A percentile compares a stretch with the other conserved stretches of the same genome.
Evolutionary conservation across 2,329 filamentous ascomycete species (phyloP).

Genomic region (Dissoconium aciculare): DNA sequence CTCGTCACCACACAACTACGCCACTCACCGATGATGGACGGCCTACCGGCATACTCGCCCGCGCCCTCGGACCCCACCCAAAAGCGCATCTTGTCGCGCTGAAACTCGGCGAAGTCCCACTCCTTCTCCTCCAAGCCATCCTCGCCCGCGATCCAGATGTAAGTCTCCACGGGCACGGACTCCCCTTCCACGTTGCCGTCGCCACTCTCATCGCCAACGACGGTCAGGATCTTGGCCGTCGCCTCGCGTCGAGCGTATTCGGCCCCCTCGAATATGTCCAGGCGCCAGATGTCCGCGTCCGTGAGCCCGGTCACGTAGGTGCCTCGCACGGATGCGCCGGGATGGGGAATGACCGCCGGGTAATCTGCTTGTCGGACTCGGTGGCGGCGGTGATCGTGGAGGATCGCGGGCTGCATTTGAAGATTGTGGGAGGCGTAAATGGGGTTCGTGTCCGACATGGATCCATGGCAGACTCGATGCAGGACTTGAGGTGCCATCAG

Average conservation of each 20-base stretch:
- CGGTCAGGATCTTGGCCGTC: slow-evolving; percentile 11
- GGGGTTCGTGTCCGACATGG: slow-evolving; percentile 35
- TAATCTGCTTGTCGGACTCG: slow-evolving; percentile 61
- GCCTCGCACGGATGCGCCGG: slow-evolving; percentile 48
- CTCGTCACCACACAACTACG: not conserved
- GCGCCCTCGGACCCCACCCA: slow-evolving; percentile 40
- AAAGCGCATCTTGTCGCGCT: slow-evolving; percentile 52
- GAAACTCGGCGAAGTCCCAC: slow-evolving; percentile 82
- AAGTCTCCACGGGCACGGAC: slow-evolving; percentile 32
- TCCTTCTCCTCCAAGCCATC: slow-evolving; percentile 52
- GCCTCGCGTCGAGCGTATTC: slow-evolving; percentile 46
- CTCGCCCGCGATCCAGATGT: slow-evolving; percentile 37
- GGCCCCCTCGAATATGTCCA: slow-evolving; percentile 70
- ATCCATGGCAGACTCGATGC: slow-evolving; percentile 64
- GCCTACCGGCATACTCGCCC: slow-evolving; percentile 32
- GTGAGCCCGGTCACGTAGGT: slow-evolving; percentile 66
- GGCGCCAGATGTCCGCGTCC: slow-evolving; percentile 54
- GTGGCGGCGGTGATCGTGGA: slow-evolving; percentile 56
- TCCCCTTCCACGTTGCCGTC: slow-evolving; percentile 25
- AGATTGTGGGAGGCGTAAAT: slow-evolving; percentile 36
- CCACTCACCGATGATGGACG: slow-evolving; percentile 17
- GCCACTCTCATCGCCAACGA: slow-evolving; percentile 16
- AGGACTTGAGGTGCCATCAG: slow-evolving; percentile 80
- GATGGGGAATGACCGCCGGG: slow-evolving; percentile 51
- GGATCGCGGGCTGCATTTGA: slow-evolving; percentile 57